Conservation (phyloP, 805 yeast genomes). For the Saturnispora diversa region DNA sequence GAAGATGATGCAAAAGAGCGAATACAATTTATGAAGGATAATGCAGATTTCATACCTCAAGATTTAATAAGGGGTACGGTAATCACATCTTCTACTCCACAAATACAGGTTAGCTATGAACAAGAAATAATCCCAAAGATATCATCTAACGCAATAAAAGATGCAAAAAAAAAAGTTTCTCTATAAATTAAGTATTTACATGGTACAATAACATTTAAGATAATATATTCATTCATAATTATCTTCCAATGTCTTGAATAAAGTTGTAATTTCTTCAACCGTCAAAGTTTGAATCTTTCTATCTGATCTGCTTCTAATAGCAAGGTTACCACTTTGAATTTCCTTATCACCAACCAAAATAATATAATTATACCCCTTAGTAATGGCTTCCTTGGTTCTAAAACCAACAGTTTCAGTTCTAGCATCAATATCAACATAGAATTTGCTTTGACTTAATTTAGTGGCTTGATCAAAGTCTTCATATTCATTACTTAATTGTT, state of each 20-base stretch:
- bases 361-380: conserved; percentile 68
- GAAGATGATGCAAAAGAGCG: conserved; percentile 39
- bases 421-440: conserved; percentile 66
- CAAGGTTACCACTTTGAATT: conserved; percentile 45
- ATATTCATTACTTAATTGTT: conserved; percentile 36
- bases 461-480: conserved; percentile 35
- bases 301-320: conserved; percentile 53
- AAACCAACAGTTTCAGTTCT: conserved; percentile 73
- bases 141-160: conserved; percentile 14
- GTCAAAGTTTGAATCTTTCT: conserved; percentile 39
- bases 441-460: conserved; percentile 50
- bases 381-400: conserved; percentile 71
- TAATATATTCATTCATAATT: conserved; percentile 29
- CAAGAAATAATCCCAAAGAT: conserved; percentile 21
- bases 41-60: conserved; percentile 51
- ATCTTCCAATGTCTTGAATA: conserved; percentile 50
- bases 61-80: conserved; percentile 23
- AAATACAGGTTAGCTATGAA: conserved; percentile 18
- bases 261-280: conserved; percentile 41
- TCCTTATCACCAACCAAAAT: conserved; percentile 88
- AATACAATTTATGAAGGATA: conserved; percentile 34
- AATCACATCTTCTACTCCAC: conserved; percentile 21
- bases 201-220: neutral
- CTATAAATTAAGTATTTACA: conserved; percentile 8
- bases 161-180: conserved; percentile 15